These are phyloP conservation scores for Dactylellina haptotyla DNA, from an alignment of 2,329 filamentous ascomycete genomes.

Conservation along the genomic window DNA sequence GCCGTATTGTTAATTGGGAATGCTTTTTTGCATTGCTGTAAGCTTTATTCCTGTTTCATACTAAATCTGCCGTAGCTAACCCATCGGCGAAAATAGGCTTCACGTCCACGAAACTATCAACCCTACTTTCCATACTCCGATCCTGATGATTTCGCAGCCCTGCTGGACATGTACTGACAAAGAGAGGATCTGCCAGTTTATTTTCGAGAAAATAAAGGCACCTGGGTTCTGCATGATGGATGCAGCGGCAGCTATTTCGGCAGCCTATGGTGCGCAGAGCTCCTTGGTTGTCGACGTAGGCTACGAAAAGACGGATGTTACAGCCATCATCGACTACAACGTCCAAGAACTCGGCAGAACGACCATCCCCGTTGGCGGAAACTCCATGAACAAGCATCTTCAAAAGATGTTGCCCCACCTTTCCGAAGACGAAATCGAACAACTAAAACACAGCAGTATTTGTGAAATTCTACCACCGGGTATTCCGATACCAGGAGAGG, in stretches of 20 bases:
- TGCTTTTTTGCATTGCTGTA: constrained; percentile 88
- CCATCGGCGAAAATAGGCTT: constrained; percentile 51
- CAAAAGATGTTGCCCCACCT: constrained; percentile 74
- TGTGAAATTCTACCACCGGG: constrained; percentile 74
- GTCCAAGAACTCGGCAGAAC: constrained; percentile 75
- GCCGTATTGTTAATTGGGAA: constrained; percentile 86
- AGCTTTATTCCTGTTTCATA: not conserved
- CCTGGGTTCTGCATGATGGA: constrained; percentile 92
- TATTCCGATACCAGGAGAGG: constrained; percentile 61
- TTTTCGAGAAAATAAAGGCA: constrained; percentile 97
- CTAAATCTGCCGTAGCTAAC: not conserved
- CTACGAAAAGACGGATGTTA: constrained; percentile 90
- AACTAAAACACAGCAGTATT: constrained; percentile 73
- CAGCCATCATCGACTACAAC: constrained; percentile 83
- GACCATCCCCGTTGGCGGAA: constrained; percentile 79
- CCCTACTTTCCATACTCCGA: constrained; percentile 91
- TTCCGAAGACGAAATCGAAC: constrained; percentile 74
- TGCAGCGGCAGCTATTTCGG: constrained; percentile 81
- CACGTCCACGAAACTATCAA: constrained; percentile 91
- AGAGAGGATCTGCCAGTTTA: constrained; percentile 88
- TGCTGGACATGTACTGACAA: constrained; percentile 89
- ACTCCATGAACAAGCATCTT: constrained; percentile 82
- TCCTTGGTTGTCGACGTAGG: constrained; percentile 92
- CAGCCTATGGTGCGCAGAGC: constrained; percentile 81
- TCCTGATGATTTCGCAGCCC: constrained; percentile 88